These are phyloP conservation scores for Rubroshorea leprosula DNA, from an alignment of 345 rosid species.

Conservation along the genomic window DNA sequence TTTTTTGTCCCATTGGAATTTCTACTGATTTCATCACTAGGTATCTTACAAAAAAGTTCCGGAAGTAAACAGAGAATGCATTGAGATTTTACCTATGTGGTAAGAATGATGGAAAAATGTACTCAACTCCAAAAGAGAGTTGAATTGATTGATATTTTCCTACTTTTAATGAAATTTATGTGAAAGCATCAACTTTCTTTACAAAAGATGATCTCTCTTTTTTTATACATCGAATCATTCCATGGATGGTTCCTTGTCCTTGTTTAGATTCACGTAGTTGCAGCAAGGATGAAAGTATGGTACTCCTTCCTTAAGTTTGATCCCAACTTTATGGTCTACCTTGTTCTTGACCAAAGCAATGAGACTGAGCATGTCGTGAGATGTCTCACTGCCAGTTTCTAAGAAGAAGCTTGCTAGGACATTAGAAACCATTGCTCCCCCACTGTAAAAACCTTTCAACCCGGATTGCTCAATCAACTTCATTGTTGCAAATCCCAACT, in stretches of 20 bases:
- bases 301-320: constrained; percentile 26
- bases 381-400: constrained; percentile 18
- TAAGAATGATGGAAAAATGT: neutral
- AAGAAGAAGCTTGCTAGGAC: constrained; percentile 32
- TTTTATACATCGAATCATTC: constrained; percentile 6
- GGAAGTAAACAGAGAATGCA: constrained; percentile 15
- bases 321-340: constrained; percentile 20
- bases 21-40: constrained; percentile 61
- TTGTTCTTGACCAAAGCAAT: constrained; percentile 28
- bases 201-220: neutral
- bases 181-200: constrained; percentile 3
- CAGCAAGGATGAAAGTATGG: constrained; percentile 19
- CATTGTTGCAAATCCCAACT: constrained; percentile 22
- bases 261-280: neutral
- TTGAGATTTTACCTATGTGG: neutral
- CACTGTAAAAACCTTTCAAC: constrained; percentile 21
- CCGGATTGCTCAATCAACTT: constrained; percentile 32
- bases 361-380: constrained; percentile 33
- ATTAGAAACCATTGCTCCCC: constrained; percentile 36
- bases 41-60: constrained; percentile 39
- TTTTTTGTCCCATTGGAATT: constrained; percentile 82
- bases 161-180: constrained; percentile 4
- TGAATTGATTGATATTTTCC: neutral
- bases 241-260: neutral
- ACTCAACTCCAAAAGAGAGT: neutral